A percentile compares a stretch with the other conserved stretches of the same genome.
These are phyloP conservation scores for Chrysochromulina parva DNA, from an alignment of 78 protist genomes.

Conservation along the genomic window DNA sequence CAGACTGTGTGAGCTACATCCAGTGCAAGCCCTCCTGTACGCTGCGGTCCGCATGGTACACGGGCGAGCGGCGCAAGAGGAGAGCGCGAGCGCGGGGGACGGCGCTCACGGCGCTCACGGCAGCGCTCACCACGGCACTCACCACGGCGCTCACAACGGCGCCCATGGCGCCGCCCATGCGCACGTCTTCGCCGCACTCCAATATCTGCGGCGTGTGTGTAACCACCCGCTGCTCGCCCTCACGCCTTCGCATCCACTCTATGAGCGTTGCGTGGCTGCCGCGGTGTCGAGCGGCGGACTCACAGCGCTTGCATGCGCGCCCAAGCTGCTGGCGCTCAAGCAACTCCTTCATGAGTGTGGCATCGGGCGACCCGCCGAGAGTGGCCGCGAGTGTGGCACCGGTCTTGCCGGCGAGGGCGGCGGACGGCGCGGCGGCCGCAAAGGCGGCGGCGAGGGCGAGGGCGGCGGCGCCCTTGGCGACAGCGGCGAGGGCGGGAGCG, in stretches of 20 bases:
- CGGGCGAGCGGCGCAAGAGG: too few relatives aligned
- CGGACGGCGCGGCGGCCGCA: background rate
- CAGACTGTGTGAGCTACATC: slow-evolving; percentile 58
- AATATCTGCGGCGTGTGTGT: slow-evolving; percentile 80
- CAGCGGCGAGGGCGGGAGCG: background rate
- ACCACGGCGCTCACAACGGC: background rate
- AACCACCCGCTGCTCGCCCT: slow-evolving; percentile 89
- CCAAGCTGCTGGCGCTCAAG: slow-evolving; percentile 83
- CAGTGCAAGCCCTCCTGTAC: slow-evolving; percentile 68
- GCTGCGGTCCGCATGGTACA: background rate
- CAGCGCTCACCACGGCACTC: background rate
- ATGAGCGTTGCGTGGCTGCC: background rate
- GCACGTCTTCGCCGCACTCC: slow-evolving; percentile 59
- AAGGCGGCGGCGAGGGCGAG: too few relatives aligned
- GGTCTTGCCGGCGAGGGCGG: background rate
- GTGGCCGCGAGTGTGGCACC: background rate
- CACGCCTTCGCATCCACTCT: slow-evolving; percentile 35
- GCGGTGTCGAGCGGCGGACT: background rate
- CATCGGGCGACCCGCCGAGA: slow-evolving; percentile 50
- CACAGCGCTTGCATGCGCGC: slow-evolving; percentile 36
- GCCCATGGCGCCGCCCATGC: background rate
- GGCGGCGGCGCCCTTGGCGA: background rate
- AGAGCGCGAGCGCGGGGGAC: background rate
- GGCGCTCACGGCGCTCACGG: background rate
- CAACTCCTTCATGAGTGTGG: slow-evolving; percentile 76